phyloP scores from a whole-genome alignment of 768 basidiomycete genomes.

The Lentinula guzmanii region DNA sequence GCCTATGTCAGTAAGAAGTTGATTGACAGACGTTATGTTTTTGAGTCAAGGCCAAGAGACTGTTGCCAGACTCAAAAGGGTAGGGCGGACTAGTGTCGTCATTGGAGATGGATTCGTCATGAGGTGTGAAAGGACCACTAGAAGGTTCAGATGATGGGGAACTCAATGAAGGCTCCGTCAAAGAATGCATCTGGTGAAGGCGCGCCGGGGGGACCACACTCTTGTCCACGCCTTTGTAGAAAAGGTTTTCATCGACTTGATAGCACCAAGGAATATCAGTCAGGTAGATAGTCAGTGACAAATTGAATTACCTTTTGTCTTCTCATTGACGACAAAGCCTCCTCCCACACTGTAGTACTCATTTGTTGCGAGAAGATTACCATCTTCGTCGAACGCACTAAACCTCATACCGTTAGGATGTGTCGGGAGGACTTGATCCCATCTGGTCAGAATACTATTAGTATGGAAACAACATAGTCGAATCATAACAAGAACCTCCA shows the following conservation, averaged over 20 bases:
- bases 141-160: neutral
- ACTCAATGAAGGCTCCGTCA: constrained; percentile 26
- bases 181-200: constrained; percentile 55
- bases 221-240: constrained; percentile 90
- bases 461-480: neutral
- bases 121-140: neutral
- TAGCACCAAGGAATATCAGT: constrained; percentile 4
- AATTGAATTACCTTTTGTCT: constrained; percentile 69
- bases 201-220: constrained; percentile 73
- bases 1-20: neutral
- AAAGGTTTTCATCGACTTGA: constrained; percentile 86
- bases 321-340: constrained; percentile 93
- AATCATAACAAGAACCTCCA: constrained; percentile 42
- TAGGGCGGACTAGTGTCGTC: constrained; percentile 64
- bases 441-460: constrained; percentile 17
- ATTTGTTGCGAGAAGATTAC: constrained; percentile 87
- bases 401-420: constrained; percentile 95
- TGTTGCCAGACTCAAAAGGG: constrained; percentile 74
- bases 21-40: constrained; percentile 68
- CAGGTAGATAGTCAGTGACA: neutral
- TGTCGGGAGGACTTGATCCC: constrained; percentile 83
- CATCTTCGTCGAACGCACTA: constrained; percentile 73
- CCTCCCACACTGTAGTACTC: constrained; percentile 95
- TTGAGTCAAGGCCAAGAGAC: constrained; percentile 66
- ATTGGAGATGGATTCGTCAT: neutral